Percentiles rank a stretch among this genome's conserved stretches.
Conservation (phyloP, 768 basidiomycete species). For the Tulasnella sp. region DNA sequence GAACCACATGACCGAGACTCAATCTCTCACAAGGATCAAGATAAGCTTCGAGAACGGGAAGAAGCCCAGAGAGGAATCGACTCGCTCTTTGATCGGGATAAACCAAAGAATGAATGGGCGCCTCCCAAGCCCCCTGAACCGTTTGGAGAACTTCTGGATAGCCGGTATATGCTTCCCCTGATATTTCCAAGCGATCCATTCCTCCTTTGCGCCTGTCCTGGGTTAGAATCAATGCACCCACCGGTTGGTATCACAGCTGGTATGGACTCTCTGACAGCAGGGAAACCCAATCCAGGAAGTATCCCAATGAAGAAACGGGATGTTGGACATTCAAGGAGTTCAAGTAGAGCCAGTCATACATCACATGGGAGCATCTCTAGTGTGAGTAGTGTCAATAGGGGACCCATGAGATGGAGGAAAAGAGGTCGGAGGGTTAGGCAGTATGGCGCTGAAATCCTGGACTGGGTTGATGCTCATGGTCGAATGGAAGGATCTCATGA, state of each 20-base stretch:
- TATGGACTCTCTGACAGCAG: conserved; percentile 1
- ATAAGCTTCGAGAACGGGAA: conserved; percentile 25
- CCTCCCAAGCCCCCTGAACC: conserved; percentile 66
- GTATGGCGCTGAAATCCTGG: conserved; percentile 1
- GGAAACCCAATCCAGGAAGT: background rate
- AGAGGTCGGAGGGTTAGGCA: conserved; percentile 1
- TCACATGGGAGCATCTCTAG: conserved; percentile 10
- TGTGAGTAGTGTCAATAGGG: conserved; percentile 6
- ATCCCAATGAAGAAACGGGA: background rate
- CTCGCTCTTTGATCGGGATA: conserved; percentile 56
- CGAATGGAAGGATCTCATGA: background rate
- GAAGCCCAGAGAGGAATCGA: conserved; percentile 52
- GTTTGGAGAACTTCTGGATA: conserved; percentile 84
- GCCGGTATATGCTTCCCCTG: conserved; percentile 83
- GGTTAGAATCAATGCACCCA: conserved; percentile 14
- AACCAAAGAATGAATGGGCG: conserved; percentile 59
- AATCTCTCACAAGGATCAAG: conserved; percentile 21
- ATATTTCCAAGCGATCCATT: conserved; percentile 70
- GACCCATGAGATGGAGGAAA: conserved; percentile 13
- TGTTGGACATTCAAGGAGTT: background rate
- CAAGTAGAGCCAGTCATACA: conserved; percentile 2
- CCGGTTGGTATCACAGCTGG: conserved; percentile 7
- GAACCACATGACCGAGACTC: conserved; percentile 24
- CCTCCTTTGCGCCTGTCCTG: conserved; percentile 57
- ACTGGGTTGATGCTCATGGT: background rate